A percentile compares a stretch with the other conserved stretches of the same genome.
Evolutionary conservation across 2,329 filamentous ascomycete species (phyloP).

Genomic region (Aspergillus sp.): DNA sequence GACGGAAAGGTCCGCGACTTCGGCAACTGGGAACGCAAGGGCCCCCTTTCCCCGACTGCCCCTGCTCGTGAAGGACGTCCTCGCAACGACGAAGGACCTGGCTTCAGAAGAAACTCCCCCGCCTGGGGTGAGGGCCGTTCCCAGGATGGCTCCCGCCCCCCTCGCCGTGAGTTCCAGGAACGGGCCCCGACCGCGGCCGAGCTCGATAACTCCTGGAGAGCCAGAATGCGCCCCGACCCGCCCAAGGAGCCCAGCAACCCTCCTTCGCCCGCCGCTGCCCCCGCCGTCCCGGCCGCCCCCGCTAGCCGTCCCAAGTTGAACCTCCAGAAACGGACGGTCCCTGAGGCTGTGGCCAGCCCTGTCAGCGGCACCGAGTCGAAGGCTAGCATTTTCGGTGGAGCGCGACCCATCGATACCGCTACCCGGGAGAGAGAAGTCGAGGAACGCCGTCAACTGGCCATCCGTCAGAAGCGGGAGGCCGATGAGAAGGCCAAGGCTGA

Average conservation of each 20-base stretch:
- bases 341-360: constrained; percentile 61
- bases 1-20: constrained; percentile 80
- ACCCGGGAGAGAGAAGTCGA: constrained; percentile 86
- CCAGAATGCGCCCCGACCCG: constrained; percentile 84
- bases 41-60: constrained; percentile 75
- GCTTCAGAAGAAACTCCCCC: constrained; percentile 66
- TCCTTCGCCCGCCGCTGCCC: constrained; percentile 65
- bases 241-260: constrained; percentile 73
- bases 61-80: constrained; percentile 57
- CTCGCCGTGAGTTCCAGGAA: constrained; percentile 73
- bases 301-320: constrained; percentile 77
- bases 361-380: constrained; percentile 64
- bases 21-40: constrained; percentile 91
- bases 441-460: constrained; percentile 72
- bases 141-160: constrained; percentile 76
- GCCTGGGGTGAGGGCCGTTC: constrained; percentile 70
- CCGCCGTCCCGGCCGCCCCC: constrained; percentile 60
- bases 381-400: constrained; percentile 89
- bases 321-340: constrained; percentile 85
- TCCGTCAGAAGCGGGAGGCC: constrained; percentile 81
- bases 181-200: constrained; percentile 82
- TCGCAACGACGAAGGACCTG: constrained; percentile 59
- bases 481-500: constrained; percentile 82
- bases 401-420: constrained; percentile 89
- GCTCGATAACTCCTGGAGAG: constrained; percentile 89